These are phyloP conservation scores for Fibroporia radiculosa DNA, from an alignment of 768 basidiomycete genomes.

Conservation along the genomic window DNA sequence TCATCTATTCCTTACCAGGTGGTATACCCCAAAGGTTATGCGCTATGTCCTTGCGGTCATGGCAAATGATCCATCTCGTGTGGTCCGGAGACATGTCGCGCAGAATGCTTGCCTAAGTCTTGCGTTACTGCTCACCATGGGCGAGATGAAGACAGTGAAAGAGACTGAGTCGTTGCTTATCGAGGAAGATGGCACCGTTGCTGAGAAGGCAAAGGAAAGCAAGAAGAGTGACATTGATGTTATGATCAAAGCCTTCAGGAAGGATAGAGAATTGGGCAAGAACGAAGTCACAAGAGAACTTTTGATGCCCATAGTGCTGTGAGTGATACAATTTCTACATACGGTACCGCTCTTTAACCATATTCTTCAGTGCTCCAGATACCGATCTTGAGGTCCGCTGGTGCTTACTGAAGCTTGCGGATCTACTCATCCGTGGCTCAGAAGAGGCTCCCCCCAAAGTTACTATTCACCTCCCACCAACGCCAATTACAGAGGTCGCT, in stretches of 20 bases:
- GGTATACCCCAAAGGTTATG: slow-evolving; percentile 81
- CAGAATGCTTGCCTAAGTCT: slow-evolving; percentile 81
- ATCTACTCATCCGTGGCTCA: slow-evolving; percentile 74
- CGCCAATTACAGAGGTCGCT: slow-evolving; percentile 56
- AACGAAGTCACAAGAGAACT: slow-evolving; percentile 73
- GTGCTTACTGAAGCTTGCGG: slow-evolving; percentile 86
- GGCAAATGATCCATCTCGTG: slow-evolving; percentile 75
- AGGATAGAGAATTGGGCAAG: slow-evolving; percentile 80
- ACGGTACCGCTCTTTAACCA: neutral
- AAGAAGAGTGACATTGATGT: slow-evolving; percentile 80
- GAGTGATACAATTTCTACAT: slow-evolving; percentile 16
- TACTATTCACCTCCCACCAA: slow-evolving; percentile 71
- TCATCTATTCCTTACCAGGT: slow-evolving; percentile 81
- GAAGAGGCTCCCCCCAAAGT: slow-evolving; percentile 85
- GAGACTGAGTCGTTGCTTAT: slow-evolving; percentile 74
- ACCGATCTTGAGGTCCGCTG: slow-evolving; percentile 86
- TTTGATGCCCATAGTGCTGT: slow-evolving; percentile 80
- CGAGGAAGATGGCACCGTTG: slow-evolving; percentile 75
- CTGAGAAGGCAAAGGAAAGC: slow-evolving; percentile 62
- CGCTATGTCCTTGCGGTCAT: slow-evolving; percentile 84
- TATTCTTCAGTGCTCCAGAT: slow-evolving; percentile 48
- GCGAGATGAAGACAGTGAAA: slow-evolving; percentile 79
- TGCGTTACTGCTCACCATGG: slow-evolving; percentile 79
- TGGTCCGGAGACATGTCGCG: slow-evolving; percentile 82
- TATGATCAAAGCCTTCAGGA: slow-evolving; percentile 81